Percentiles rank a stretch among this genome's conserved stretches.
Evolutionary conservation across 345 rosid genomes (phyloP).

Genomic region (Brassica juncea): DNA sequence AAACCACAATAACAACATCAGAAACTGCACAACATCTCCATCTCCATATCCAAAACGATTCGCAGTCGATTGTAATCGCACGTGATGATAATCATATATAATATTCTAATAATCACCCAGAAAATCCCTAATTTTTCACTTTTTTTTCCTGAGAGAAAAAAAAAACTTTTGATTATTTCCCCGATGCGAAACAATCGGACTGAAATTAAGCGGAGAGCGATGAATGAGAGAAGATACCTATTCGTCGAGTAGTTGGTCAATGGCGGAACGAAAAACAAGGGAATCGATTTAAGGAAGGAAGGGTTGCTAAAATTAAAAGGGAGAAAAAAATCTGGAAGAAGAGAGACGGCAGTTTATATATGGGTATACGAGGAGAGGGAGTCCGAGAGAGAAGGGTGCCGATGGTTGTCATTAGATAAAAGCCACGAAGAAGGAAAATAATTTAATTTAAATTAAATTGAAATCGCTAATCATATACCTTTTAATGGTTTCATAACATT

Average conservation of each 20-base stretch:
- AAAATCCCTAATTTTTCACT: background rate
- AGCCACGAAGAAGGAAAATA: too few species aligned
- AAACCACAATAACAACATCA: background rate
- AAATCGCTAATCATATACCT: too few species aligned
- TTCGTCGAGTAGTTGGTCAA: background rate
- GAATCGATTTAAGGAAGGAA: background rate
- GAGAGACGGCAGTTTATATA: constrained; percentile 8
- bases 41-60: background rate
- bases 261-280: constrained; percentile 3
- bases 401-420: too few species aligned
- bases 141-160: background rate
- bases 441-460: too few species aligned
- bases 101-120: background rate
- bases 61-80: background rate
- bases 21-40: background rate
- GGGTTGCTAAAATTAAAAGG: background rate
- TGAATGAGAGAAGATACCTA: background rate
- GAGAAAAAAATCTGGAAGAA: background rate
- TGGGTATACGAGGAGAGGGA: background rate
- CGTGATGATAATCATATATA: background rate
- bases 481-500: background rate
- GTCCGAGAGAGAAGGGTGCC: background rate
- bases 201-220: background rate
- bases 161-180: background rate
- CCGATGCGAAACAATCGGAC: background rate